A percentile compares a stretch with the other conserved stretches of the same genome.
phyloP scores from a whole-genome alignment of 139 green algal species.

The Diplosphaera chodatii region DNA sequence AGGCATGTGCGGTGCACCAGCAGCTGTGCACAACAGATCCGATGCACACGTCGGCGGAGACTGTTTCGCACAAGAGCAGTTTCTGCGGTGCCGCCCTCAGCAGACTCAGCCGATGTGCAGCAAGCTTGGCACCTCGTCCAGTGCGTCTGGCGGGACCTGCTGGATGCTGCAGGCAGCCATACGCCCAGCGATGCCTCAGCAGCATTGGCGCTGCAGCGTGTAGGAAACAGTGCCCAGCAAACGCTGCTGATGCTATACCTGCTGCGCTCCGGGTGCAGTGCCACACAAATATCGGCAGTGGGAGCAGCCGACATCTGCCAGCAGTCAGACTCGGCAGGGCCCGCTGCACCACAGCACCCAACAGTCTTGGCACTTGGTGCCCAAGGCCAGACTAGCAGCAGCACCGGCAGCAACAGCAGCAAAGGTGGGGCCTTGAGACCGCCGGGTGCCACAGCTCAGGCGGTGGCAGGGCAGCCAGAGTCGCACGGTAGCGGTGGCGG shows the following conservation, averaged over 20 bases:
- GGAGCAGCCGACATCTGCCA: no score
- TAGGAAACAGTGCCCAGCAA: no score
- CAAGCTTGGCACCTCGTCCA: not conserved
- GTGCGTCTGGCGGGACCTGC: not conserved
- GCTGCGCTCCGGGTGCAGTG: not conserved
- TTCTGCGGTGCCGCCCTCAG: not conserved
- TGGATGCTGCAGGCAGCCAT: not conserved
- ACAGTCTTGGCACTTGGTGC: not conserved
- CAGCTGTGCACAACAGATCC: no score
- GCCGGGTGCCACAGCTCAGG: not conserved
- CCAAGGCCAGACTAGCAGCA: no score
- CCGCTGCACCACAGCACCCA: not conserved
- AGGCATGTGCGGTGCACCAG: no score
- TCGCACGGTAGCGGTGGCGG: not conserved
- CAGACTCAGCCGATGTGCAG: not conserved
- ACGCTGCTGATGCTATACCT: not conserved
- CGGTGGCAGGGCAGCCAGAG: not conserved
- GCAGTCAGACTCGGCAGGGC: no score
- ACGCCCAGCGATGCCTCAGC: not conserved
- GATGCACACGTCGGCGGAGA: no score
- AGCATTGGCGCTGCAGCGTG: not conserved
- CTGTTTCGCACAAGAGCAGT: no score
- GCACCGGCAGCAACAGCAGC: not conserved
- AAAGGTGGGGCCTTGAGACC: no score
- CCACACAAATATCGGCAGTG: not conserved